Evolutionary conservation across 2,329 filamentous ascomycete genomes (phyloP).

Genomic region (Helicocarpus griseus): DNA sequence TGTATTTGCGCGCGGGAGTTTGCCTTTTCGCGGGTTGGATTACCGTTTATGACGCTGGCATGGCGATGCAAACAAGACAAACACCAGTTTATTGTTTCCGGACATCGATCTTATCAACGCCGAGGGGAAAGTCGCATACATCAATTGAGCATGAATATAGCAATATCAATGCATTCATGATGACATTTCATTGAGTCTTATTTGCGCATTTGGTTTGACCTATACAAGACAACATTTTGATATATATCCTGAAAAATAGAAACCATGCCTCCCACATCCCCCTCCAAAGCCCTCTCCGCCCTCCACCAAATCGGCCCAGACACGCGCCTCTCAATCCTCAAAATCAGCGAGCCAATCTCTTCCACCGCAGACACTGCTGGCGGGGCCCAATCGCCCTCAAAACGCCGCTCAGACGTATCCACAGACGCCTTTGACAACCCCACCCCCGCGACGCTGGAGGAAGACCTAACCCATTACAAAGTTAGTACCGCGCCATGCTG

Average conservation of each 20-base stretch:
- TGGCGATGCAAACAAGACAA: neutral
- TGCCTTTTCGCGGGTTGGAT: neutral
- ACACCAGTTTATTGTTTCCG: neutral
- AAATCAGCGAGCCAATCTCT: constrained; percentile 64
- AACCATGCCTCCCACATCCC: constrained; percentile 15
- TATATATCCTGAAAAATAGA: neutral
- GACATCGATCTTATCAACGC: too few species aligned
- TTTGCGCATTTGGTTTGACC: too few species aligned
- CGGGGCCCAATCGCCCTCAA: constrained; percentile 25
- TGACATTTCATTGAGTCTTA: too few species aligned
- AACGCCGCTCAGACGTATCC: constrained; percentile 64
- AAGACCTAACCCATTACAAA: constrained; percentile 81
- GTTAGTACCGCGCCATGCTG: constrained; percentile 24
- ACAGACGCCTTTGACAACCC: constrained; percentile 54
- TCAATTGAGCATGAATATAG: neutral
- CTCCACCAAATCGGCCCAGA: constrained; percentile 47
- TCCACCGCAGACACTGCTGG: constrained; percentile 26
- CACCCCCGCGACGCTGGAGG: constrained; percentile 67
- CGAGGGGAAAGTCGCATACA: neutral
- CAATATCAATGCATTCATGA: neutral
- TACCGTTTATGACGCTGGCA: neutral
- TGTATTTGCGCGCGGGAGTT: neutral
- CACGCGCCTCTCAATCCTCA: constrained; percentile 56
- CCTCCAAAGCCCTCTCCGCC: constrained; percentile 24
- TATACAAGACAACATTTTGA: too few species aligned